Conservation (phyloP, 1,139 yeast genomes). For the Meyerozyma elateridarum region DNA sequence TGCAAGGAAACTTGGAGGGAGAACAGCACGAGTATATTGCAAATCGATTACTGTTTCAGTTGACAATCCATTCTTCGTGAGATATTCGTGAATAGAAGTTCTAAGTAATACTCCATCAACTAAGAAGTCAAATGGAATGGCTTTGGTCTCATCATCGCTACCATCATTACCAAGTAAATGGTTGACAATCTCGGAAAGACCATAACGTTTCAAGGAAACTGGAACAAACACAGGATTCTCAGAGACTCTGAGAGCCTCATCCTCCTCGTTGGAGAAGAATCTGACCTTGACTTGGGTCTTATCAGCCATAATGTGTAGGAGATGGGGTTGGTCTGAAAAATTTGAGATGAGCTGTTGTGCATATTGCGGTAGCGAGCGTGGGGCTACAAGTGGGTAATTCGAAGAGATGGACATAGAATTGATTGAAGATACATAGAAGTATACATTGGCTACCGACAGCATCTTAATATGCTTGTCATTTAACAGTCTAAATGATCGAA, state of each 20-base stretch:
- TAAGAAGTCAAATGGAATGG: conserved; percentile 89
- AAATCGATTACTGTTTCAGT: conserved; percentile 74
- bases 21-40: conserved; percentile 87
- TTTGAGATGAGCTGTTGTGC: too few relatives aligned
- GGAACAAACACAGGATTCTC: conserved; percentile 89
- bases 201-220: conserved; percentile 77
- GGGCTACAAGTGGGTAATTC: too few relatives aligned
- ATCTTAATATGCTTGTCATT: too few relatives aligned
- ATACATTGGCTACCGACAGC: too few relatives aligned
- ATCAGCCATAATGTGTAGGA: too few relatives aligned
- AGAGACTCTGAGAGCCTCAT: conserved; percentile 64
- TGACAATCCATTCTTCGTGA: conserved; percentile 72
- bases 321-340: too few relatives aligned
- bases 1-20: conserved; percentile 89
- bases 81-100: conserved; percentile 73
- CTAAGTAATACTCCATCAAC: conserved; percentile 79
- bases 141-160: conserved; percentile 39
- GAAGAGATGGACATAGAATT: too few relatives aligned
- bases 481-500: too few relatives aligned
- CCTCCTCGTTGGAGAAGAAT: conserved; percentile 83
- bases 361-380: too few relatives aligned
- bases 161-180: conserved; percentile 55
- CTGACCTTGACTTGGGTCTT: conserved; percentile 61
- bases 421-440: too few relatives aligned
- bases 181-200: conserved; percentile 91